phyloP scores from a whole-genome alignment of 2,329 filamentous ascomycete species.

The Epichloe glyceriae region DNA sequence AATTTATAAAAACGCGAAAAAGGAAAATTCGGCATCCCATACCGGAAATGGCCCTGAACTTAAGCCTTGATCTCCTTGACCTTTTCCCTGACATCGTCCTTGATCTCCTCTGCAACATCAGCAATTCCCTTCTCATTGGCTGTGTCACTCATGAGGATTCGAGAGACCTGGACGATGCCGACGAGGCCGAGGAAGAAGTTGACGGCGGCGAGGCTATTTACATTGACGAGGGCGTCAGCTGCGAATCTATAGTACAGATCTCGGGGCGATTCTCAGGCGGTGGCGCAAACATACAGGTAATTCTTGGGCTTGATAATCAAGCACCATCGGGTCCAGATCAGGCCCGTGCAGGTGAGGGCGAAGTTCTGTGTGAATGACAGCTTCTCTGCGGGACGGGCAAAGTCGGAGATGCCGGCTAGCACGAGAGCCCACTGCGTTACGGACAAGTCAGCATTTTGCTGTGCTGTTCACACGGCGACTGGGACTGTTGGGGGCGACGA shows the following conservation, averaged over 20 bases:
- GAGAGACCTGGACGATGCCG: conserved; percentile 66
- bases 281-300: conserved; percentile 50
- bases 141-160: conserved; percentile 57
- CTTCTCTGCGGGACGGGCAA: conserved; percentile 80
- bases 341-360: conserved; percentile 77
- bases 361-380: conserved; percentile 88
- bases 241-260: too few relatives aligned
- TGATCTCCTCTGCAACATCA: conserved; percentile 25
- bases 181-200: conserved; percentile 96
- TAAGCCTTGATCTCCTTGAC: conserved; percentile 12
- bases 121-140: conserved; percentile 39
- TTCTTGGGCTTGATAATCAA: conserved; percentile 92
- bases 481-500: neutral
- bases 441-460: neutral
- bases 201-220: conserved; percentile 68
- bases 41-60: neutral
- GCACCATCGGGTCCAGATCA: conserved; percentile 99
- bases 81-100: conserved; percentile 25
- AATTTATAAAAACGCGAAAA: too few relatives aligned
- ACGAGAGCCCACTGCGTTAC: conserved; percentile 72
- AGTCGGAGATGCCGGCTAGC: conserved; percentile 81
- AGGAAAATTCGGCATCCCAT: neutral
- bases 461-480: neutral
- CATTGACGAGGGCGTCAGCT: neutral
- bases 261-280: neutral